A percentile compares a stretch with the other conserved stretches of the same genome.
Conservation (phyloP, 2,329 filamentous ascomycete species). For the Albifimbria verrucaria region DNA sequence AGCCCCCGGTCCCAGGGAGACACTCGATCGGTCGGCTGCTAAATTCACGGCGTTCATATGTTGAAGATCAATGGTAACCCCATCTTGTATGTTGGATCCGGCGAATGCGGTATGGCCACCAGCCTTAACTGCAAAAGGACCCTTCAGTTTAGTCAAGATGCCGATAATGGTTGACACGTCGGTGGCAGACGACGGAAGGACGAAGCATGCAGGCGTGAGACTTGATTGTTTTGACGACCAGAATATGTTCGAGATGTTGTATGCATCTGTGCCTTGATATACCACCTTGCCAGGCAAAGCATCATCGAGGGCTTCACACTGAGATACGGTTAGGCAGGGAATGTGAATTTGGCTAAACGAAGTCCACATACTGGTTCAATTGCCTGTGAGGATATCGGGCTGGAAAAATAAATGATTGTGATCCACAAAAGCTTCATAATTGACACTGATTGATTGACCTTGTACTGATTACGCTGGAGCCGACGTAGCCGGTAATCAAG, state of each 20-base stretch:
- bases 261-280: background rate
- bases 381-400: too few relatives aligned
- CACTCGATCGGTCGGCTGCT: constrained; percentile 24
- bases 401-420: too few relatives aligned
- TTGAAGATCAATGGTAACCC: background rate
- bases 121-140: background rate
- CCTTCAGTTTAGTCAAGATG: background rate
- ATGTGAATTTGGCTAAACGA: too few relatives aligned
- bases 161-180: background rate
- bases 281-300: background rate
- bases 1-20: constrained; percentile 39
- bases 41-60: constrained; percentile 12
- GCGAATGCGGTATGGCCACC: background rate
- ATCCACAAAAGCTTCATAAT: too few relatives aligned
- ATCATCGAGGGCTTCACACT: background rate
- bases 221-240: background rate
- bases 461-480: too few relatives aligned
- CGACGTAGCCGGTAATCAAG: too few relatives aligned
- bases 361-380: too few relatives aligned
- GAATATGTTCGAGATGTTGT: background rate
- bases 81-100: constrained; percentile 1
- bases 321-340: background rate
- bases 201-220: background rate
- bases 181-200: background rate
- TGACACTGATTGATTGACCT: too few relatives aligned